These are phyloP conservation scores for Pyricularia sp. DNA, from an alignment of 2,329 filamentous ascomycete genomes.

Conservation along the genomic window DNA sequence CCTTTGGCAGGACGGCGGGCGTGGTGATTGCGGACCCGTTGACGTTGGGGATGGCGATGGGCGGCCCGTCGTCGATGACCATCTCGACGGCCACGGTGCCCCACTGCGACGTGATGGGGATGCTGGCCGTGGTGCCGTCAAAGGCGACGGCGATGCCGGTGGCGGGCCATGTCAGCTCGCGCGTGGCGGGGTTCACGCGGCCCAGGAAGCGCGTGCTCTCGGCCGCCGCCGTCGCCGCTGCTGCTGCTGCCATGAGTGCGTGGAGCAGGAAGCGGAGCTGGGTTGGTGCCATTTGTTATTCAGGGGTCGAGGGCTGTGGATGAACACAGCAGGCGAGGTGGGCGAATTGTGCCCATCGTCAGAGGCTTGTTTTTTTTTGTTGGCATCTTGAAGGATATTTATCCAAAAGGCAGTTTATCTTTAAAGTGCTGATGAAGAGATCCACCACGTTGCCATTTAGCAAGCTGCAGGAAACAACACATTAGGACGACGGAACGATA, in stretches of 20 bases:
- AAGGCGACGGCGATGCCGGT: slow-evolving; percentile 31
- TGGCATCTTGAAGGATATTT: background rate
- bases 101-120: slow-evolving; percentile 19
- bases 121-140: slow-evolving; percentile 26
- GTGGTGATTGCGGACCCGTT: slow-evolving; percentile 20
- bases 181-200: slow-evolving; percentile 28
- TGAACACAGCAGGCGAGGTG: background rate
- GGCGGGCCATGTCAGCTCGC: slow-evolving; percentile 33
- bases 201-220: slow-evolving; percentile 1
- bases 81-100: slow-evolving; percentile 24
- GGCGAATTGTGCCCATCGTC: background rate
- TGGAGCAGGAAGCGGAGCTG: background rate
- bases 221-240: no score
- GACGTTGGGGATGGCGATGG: slow-evolving; percentile 19
- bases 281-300: background rate
- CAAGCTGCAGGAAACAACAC: background rate
- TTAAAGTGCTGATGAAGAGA: background rate
- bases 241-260: background rate
- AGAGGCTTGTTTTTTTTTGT: background rate
- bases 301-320: no score
- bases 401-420: background rate
- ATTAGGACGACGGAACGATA: background rate
- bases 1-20: slow-evolving; percentile 18
- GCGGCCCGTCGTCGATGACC: slow-evolving; percentile 21
- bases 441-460: background rate